Conservation (phyloP, 2,329 filamentous ascomycete genomes). For the Fusarium devonianum region DNA sequence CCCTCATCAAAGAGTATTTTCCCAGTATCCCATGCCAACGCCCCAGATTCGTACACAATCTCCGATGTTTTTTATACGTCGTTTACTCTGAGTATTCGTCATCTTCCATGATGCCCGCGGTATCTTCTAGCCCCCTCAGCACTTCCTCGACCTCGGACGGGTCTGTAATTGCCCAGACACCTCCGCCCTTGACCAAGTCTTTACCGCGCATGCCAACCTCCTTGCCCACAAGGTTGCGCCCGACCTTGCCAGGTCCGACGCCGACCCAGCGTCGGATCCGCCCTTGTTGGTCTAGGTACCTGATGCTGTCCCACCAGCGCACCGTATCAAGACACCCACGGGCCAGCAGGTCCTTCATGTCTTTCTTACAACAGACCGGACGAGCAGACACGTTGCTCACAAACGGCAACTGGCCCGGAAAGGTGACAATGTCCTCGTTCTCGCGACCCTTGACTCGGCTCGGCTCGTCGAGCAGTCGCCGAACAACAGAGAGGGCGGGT, state of each 20-base stretch:
- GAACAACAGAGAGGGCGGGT: constrained; percentile 80
- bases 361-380: constrained; percentile 75
- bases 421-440: constrained; percentile 72
- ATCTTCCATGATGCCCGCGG: constrained; percentile 60
- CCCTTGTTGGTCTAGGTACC: constrained; percentile 84
- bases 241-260: constrained; percentile 92
- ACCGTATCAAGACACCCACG: constrained; percentile 91
- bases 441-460: constrained; percentile 62
- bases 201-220: constrained; percentile 87
- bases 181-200: constrained; percentile 83
- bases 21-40: constrained; percentile 3
- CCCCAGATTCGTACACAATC: constrained; percentile 13
- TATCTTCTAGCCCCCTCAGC: constrained; percentile 70
- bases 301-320: constrained; percentile 92
- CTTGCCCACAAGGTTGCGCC: constrained; percentile 91
- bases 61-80: background rate
- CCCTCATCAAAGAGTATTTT: constrained; percentile 7
- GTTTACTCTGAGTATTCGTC: constrained; percentile 49
- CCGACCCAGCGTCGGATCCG: constrained; percentile 87
- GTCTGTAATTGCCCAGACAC: constrained; percentile 90
- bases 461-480: constrained; percentile 67
- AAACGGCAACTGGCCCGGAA: constrained; percentile 77
- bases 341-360: constrained; percentile 81
- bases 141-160: constrained; percentile 78
- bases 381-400: constrained; percentile 86